Base-by-base conservation (phyloP, 192 early-diverging fungal species). In the Phlyctochytrium arcticum region DNA sequence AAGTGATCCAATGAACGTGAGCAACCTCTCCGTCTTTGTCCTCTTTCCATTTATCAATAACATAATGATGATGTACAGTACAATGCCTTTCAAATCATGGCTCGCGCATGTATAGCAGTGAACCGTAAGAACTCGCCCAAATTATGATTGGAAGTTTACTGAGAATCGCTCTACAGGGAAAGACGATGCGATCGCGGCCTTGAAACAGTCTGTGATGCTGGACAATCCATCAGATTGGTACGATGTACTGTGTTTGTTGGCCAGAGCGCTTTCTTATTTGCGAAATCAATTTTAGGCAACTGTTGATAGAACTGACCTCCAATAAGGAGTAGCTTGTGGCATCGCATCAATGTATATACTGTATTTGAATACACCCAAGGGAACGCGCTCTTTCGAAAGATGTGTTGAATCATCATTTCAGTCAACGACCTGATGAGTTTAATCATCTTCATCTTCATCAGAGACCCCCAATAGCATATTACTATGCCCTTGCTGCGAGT, bases 161-260 rank as follows among this genome's bases (percentile, higher is more conserved):
- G 39, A 44, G 12, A n/a, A 8, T 60, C 27, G 29, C 50, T 12
- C 2, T 31, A 32, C 68, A 80, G 80, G 81, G n/a, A 81, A 82
- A 65, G 82, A 84, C 57, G 82, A 84, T 32, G 82, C 82, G 4
- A 80, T 84, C 36, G 69, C 68, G 7, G 82, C 82, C 2, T 68
- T 84, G 26, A 84, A 84, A 51, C 79, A 82, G 54, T 82, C 80
- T 46, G 82, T 84, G 42, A 73, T 70, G 62, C 67, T 84, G 19
- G 82, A 84, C 65, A 84, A 84, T 62, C 82, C 82, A 0, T 82
- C 80, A 26, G 82, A 84, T 50, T 84, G 82, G 82, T 78, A 72
- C 9, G 58, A 21, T 7, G 24, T 9, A 24, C 29, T 7, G 42
- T 26, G 8, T 50, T 65, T 5, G 5, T 17, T 21, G 15, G 34